These are phyloP conservation scores for Colletotrichum abscissum DNA, from an alignment of 2,329 filamentous ascomycete genomes.

Conservation along the genomic window DNA sequence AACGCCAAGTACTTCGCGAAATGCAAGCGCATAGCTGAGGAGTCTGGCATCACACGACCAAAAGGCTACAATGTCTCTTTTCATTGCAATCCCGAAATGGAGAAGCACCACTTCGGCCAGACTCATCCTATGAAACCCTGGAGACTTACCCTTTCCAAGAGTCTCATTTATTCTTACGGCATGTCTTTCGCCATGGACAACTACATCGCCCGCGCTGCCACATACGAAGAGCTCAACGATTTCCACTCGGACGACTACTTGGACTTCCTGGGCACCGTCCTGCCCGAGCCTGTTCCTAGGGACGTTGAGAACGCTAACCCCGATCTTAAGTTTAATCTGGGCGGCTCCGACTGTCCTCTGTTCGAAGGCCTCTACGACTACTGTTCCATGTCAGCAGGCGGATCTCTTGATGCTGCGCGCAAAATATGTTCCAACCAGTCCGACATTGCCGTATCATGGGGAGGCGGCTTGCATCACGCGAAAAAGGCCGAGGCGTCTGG, in stretches of 20 bases:
- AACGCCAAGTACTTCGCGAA: slow-evolving; percentile 68
- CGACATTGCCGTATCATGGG: slow-evolving; percentile 98
- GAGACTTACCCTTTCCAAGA: slow-evolving; percentile 94
- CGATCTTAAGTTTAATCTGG: slow-evolving; percentile 83
- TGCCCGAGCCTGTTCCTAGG: slow-evolving; percentile 71
- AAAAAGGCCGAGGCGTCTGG: slow-evolving; percentile 94
- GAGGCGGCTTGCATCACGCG: slow-evolving; percentile 94
- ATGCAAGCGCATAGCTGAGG: slow-evolving; percentile 66
- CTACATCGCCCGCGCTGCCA: slow-evolving; percentile 85
- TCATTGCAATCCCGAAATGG: slow-evolving; percentile 94
- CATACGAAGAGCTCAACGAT: slow-evolving; percentile 84
- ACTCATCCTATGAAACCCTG: slow-evolving; percentile 99
- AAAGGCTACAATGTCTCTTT: slow-evolving; percentile 93
- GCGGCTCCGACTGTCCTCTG: slow-evolving; percentile 92
- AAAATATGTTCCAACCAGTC: slow-evolving; percentile 89
- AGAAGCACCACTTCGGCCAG: slow-evolving; percentile 96
- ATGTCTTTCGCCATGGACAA: slow-evolving; percentile 98
- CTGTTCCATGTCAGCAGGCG: slow-evolving; percentile 92
- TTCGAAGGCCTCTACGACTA: slow-evolving; percentile 97
- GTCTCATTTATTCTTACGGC: slow-evolving; percentile 92
- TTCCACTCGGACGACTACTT: slow-evolving; percentile 94
- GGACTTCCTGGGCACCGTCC: slow-evolving; percentile 82
- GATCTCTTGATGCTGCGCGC: slow-evolving; percentile 88
- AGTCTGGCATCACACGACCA: slow-evolving; percentile 80
- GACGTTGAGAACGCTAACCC: slow-evolving; percentile 74